Evolutionary conservation across 345 rosid species (phyloP).

Genomic region (Citropsis articulata): DNA sequence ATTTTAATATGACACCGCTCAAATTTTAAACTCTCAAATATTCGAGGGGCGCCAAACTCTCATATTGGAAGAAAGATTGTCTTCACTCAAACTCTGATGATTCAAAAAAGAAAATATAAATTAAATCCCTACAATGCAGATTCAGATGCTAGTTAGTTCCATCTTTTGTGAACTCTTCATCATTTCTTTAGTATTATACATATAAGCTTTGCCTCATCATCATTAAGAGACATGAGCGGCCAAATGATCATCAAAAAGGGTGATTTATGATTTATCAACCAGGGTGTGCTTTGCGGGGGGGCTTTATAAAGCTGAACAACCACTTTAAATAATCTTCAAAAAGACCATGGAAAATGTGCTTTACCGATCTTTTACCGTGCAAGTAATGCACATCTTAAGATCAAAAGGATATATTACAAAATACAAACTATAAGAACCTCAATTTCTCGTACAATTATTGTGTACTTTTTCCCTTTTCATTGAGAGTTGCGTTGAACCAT

Average conservation of each 20-base stretch:
- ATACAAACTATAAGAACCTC: background rate
- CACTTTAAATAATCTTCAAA: background rate
- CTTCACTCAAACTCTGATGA: too few species aligned
- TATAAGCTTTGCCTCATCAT: constrained; percentile 11
- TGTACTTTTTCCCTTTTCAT: too few species aligned
- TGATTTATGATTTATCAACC: background rate
- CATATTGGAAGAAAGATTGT: too few species aligned
- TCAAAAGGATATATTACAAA: background rate
- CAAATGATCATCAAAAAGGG: constrained; percentile 20
- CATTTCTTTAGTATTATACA: background rate
- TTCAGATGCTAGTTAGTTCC: constrained; percentile 8
- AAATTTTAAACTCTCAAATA: too few species aligned
- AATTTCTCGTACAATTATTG: too few species aligned
- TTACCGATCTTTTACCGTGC: background rate
- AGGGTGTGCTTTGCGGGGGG: background rate
- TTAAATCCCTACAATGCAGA: too few species aligned
- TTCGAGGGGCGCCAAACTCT: too few species aligned
- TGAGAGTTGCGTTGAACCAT: background rate
- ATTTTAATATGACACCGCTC: too few species aligned
- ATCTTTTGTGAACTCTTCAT: background rate
- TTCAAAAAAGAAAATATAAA: too few species aligned
- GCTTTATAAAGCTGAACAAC: background rate
- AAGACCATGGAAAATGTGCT: too few species aligned
- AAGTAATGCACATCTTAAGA: background rate
- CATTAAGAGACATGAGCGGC: constrained; percentile 29